These are phyloP conservation scores for Pestalotiopsis sp. DNA, from an alignment of 2,329 filamentous ascomycete species.

Conservation along the genomic window DNA sequence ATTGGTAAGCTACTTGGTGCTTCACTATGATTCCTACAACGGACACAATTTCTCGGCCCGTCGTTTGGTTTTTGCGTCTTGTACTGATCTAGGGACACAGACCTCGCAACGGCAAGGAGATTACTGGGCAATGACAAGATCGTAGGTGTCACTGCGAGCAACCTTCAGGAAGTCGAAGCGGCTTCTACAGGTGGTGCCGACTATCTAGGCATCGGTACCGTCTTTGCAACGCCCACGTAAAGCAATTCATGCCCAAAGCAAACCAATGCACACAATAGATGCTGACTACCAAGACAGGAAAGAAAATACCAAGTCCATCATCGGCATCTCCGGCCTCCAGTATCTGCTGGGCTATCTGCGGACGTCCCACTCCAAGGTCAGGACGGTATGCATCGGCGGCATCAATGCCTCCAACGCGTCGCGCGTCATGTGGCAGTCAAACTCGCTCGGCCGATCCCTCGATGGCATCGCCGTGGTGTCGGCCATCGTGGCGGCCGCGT, in stretches of 20 bases:
- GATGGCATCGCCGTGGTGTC: conserved; percentile 89
- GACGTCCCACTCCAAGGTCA: conserved; percentile 44
- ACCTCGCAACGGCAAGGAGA: conserved; percentile 65
- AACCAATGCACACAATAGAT: too few relatives aligned
- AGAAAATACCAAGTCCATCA: conserved; percentile 81
- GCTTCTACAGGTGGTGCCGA: conserved; percentile 80
- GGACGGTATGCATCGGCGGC: conserved; percentile 85
- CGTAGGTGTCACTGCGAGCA: conserved; percentile 86
- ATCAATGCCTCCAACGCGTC: conserved; percentile 78
- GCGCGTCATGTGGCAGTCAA: conserved; percentile 72
- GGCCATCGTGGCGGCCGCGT: conserved; percentile 75
- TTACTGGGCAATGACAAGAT: conserved; percentile 78
- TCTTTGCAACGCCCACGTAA: conserved; percentile 83
- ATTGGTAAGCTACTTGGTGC: conserved; percentile 57
- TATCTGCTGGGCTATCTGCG: conserved; percentile 66
- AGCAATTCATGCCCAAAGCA: conserved; percentile 18
- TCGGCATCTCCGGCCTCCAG: conserved; percentile 73
- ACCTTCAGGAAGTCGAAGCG: conserved; percentile 68
- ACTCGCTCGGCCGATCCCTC: conserved; percentile 57
- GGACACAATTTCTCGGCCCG: too few relatives aligned
- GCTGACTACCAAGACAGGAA: conserved; percentile 55
- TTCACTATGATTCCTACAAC: too few relatives aligned
- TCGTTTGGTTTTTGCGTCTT: too few relatives aligned
- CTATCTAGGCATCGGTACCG: conserved; percentile 88
- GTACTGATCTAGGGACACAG: conserved; percentile 35